Evolutionary conservation across 495 filamentous ascomycete species (phyloP).

Genomic region (Trypethelium eluteriae): DNA sequence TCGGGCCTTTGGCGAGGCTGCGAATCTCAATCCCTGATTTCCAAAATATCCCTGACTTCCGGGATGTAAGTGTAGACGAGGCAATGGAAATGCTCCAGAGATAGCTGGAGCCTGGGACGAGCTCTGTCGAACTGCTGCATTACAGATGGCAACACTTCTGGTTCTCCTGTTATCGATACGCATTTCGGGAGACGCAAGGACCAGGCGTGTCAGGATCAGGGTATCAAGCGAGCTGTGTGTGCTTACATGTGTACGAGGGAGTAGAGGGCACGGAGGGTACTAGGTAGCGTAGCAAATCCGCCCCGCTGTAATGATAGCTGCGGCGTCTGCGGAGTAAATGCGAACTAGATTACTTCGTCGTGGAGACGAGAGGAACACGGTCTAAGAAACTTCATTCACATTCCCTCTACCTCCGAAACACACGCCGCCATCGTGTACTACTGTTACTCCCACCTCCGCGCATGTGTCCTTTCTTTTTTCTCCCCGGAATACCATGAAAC

Average conservation of each 20-base stretch:
- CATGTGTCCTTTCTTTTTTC: not conserved
- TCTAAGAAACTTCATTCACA: not conserved
- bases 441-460: not conserved
- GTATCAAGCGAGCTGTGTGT: too few relatives aligned
- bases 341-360: not conserved
- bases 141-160: not conserved
- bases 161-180: conserved; percentile 3
- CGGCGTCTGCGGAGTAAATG: not conserved
- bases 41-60: too few relatives aligned
- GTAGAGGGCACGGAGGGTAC: too few relatives aligned
- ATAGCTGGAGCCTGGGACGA: too few relatives aligned
- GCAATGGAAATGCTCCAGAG: not conserved
- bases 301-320: not conserved
- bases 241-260: too few relatives aligned
- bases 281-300: not conserved
- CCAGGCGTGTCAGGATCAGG: not conserved
- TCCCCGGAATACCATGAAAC: not conserved
- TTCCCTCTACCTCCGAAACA: too few relatives aligned
- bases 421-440: not conserved
- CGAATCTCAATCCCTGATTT: not conserved
- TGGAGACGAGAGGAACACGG: not conserved
- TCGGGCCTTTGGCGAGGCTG: not conserved
- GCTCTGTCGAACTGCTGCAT: too few relatives aligned
- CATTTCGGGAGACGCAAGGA: not conserved
- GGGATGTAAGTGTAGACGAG: not conserved